phyloP scores from a whole-genome alignment of 306 rosid species.

The Biancaea sappan region DNA sequence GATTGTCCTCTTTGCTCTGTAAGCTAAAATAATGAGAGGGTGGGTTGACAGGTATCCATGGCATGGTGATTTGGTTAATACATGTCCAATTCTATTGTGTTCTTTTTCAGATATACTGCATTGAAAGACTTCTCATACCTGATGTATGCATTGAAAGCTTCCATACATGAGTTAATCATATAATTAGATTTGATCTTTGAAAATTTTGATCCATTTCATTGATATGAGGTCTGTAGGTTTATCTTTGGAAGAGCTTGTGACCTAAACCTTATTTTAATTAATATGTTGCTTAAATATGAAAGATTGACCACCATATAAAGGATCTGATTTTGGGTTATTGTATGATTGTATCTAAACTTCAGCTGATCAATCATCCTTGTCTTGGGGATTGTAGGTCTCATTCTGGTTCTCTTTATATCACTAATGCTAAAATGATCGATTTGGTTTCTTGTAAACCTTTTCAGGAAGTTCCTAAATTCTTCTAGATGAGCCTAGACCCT shows the following conservation, averaged over 20 bases:
- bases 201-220: neutral
- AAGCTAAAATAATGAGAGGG: constrained; percentile 16
- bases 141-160: neutral
- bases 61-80: neutral
- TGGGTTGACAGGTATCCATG: constrained; percentile 8
- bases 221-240: neutral
- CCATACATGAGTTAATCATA: neutral
- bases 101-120: constrained; percentile 10
- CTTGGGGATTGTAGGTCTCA: neutral
- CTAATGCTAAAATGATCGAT: neutral
- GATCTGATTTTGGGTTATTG: neutral
- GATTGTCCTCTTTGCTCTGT: constrained; percentile 3
- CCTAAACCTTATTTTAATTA: neutral
- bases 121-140: neutral
- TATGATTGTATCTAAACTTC: constrained; percentile 2
- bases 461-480: neutral
- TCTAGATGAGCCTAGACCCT: neutral
- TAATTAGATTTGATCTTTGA: neutral
- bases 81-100: constrained; percentile 17
- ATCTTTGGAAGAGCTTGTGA: neutral
- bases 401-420: neutral
- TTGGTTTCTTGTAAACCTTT: neutral
- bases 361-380: neutral
- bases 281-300: neutral
- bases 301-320: neutral